Base-by-base conservation (phyloP, 768 basidiomycete species). In the Termitomyces sp. region DNA sequence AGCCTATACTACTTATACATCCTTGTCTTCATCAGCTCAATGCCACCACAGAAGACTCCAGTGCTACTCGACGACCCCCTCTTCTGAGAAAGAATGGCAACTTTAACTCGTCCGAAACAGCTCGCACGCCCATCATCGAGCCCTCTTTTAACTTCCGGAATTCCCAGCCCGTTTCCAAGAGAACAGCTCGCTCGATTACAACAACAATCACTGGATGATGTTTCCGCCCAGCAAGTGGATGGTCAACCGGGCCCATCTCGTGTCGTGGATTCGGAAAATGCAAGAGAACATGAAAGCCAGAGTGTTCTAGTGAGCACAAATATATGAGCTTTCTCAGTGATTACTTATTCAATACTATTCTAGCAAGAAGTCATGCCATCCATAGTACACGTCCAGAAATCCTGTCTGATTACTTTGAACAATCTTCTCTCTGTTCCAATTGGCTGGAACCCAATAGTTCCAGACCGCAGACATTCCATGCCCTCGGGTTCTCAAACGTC, bases 341-440 rank as follows among this genome's bases (percentile, higher is more conserved):
- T 62, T 35, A 48, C 57, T 38, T 28, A 40, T 57, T 59, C 32
- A 39, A 55, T 56, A 33, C n/a, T 66, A 63, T 46, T 65, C 42
- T 68, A 89, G 84, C 79, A 78, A 63, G 85, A 89, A 64, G 75
- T 91, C 39, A 76, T 88, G 66, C 84, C 88, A 9, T 92, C 90
- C n/a, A 87, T 94, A 64, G 76, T 81, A 15, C 80, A 83, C 58
- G 89, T 93, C 36, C 87, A 91, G 66, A 82, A 80, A 61, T 90
- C 89, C 18, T 92, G 89, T 70, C 68, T 93, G 28, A 86, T 86
- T 78, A 89, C 89, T 2, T 76, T 94, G 51, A 84, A 86, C 66
- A 87, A 84, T 70, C 78, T 92, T 22, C 82, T 92, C 22, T 84
- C 85, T 36, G 77, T 75, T 13, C 77, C 81, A 16, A 73, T 73